Conservation (phyloP, 2,329 filamentous ascomycete species). For the Nemania sp. region DNA sequence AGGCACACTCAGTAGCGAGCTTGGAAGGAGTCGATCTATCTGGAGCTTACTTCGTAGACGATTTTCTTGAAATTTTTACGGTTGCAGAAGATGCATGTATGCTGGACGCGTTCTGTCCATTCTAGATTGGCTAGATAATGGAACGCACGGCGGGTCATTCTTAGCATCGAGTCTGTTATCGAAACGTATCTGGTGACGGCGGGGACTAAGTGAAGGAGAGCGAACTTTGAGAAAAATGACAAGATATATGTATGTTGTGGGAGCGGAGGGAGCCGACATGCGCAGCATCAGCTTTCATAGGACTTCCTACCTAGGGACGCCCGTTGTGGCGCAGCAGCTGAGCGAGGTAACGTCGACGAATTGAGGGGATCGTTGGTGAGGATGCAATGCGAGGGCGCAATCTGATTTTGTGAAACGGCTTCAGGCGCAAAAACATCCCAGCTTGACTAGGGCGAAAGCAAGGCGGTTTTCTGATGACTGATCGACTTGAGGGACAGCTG, state of each 20-base stretch:
- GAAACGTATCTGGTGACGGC: background rate
- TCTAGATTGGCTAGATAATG: conserved; percentile 15
- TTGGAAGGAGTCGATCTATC: background rate
- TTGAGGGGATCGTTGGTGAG: too few species aligned
- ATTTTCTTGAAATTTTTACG: conserved; percentile 10
- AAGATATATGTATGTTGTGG: background rate
- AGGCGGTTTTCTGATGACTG: background rate
- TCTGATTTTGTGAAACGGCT: too few species aligned
- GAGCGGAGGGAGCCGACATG: background rate
- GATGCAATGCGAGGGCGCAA: too few species aligned
- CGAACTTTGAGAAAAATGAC: background rate
- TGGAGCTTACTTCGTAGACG: conserved; percentile 16
- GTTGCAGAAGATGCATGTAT: conserved; percentile 15
- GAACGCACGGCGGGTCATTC: background rate
- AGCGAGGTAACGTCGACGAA: background rate
- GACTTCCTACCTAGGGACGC: too few species aligned
- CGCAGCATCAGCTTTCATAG: background rate
- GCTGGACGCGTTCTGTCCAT: conserved; percentile 15
- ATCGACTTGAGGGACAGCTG: background rate
- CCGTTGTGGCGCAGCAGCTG: background rate
- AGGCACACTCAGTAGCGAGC: background rate
- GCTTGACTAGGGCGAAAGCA: too few species aligned
- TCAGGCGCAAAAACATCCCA: too few species aligned
- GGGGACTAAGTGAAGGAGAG: background rate
- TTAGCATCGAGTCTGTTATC: background rate